Conservation (phyloP, 768 basidiomycete species). For the Rhodotorula paludigena region DNA sequence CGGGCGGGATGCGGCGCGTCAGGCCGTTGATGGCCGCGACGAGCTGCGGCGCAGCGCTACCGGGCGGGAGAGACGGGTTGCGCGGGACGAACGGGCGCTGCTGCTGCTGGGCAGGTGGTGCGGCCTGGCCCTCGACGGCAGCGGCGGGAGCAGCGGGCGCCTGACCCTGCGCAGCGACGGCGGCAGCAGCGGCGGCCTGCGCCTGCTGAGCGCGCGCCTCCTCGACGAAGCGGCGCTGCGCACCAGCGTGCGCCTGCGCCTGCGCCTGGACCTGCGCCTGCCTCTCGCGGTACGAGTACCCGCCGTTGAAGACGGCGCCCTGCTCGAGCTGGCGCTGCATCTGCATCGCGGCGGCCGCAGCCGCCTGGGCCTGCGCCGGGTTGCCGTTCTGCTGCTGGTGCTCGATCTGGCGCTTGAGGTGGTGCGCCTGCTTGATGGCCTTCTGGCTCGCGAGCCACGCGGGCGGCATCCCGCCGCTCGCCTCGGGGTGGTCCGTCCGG, state of each 20-base stretch:
- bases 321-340: neutral
- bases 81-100: neutral
- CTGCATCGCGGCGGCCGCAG: neutral
- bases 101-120: constrained; percentile 14
- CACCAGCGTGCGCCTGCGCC: neutral
- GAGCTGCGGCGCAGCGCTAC: constrained; percentile 26
- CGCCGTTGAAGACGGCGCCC: constrained; percentile 13
- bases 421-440: neutral
- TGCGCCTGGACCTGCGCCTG: neutral
- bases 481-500: constrained; percentile 29
- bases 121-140: neutral
- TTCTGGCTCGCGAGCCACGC: constrained; percentile 21
- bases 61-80: constrained; percentile 12
- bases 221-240: neutral
- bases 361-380: neutral
- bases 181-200: neutral
- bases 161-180: neutral
- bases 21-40: constrained; percentile 39
- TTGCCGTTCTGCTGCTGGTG: neutral
- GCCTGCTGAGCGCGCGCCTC: neutral
- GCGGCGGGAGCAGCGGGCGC: neutral
- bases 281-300: constrained; percentile 15
- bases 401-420: neutral
- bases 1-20: constrained; percentile 32
- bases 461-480: constrained; percentile 31